Evolutionary conservation across 2,329 filamentous ascomycete genomes (phyloP).

Genomic region (Pseudocercospora musae): DNA sequence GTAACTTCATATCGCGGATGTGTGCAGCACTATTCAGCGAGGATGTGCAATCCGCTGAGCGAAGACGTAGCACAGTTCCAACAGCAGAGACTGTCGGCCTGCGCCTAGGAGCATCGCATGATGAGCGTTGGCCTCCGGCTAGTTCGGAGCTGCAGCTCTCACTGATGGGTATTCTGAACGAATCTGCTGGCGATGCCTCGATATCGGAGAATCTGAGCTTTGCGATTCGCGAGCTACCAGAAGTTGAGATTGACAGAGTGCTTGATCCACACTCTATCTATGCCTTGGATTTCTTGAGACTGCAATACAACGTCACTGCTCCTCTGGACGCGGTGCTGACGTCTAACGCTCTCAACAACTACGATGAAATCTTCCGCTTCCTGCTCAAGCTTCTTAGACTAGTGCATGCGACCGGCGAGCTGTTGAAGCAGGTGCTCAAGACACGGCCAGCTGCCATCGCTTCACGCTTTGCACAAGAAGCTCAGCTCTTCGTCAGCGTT

Average conservation of each 20-base stretch:
- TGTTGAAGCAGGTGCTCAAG: constrained; percentile 19
- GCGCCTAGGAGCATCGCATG: constrained; percentile 73
- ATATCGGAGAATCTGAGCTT: constrained; percentile 57
- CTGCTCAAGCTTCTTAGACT: constrained; percentile 75
- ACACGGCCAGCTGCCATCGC: constrained; percentile 8
- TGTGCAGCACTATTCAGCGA: constrained; percentile 82
- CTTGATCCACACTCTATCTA: constrained; percentile 79
- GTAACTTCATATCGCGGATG: constrained; percentile 74
- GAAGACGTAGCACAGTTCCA: constrained; percentile 64
- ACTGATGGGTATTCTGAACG: constrained; percentile 61
- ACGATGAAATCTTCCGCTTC: constrained; percentile 80
- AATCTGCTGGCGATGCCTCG: neutral
- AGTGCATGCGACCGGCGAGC: constrained; percentile 51
- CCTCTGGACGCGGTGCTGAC: constrained; percentile 74
- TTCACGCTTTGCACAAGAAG: constrained; percentile 64
- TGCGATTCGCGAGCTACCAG: constrained; percentile 73
- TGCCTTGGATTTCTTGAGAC: constrained; percentile 86
- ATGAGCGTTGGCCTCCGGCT: constrained; percentile 74
- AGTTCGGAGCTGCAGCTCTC: constrained; percentile 89
- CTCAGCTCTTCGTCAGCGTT: constrained; percentile 72
- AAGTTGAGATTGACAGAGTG: constrained; percentile 76
- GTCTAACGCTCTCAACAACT: constrained; percentile 66
- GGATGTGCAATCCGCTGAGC: constrained; percentile 74
- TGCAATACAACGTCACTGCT: constrained; percentile 76
- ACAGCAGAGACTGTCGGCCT: constrained; percentile 75